Evolutionary conservation across 495 filamentous ascomycete species (phyloP).

Genomic region (Tuber calosporum): DNA sequence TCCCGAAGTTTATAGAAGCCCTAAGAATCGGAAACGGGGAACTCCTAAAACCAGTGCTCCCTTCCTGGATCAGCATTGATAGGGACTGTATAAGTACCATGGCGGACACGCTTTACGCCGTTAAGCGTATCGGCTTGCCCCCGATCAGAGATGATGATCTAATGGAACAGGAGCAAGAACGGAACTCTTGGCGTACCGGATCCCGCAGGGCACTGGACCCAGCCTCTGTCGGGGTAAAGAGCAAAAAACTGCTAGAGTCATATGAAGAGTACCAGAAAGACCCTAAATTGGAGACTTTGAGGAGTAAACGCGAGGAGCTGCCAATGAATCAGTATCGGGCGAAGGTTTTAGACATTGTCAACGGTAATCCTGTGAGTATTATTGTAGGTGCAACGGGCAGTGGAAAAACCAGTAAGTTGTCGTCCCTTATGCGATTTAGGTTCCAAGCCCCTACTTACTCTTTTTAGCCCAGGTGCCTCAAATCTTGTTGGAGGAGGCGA

Average conservation of each 20-base stretch:
- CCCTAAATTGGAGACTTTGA: conserved; percentile 40
- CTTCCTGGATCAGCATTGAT: conserved; percentile 42
- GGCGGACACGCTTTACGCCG: conserved; percentile 44
- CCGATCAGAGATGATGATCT: conserved; percentile 39
- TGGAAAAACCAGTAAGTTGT: conserved; percentile 51
- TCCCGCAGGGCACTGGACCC: conserved; percentile 29
- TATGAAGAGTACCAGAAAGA: conserved; percentile 41
- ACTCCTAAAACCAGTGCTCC: conserved; percentile 42
- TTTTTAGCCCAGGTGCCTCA: conserved; percentile 52
- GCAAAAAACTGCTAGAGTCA: conserved; percentile 34
- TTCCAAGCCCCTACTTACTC: conserved; percentile 14
- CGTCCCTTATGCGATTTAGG: not conserved
- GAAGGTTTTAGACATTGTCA: conserved; percentile 48
- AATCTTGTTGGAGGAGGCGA: conserved; percentile 53
- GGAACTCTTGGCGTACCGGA: conserved; percentile 13
- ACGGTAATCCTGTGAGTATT: conserved; percentile 49
- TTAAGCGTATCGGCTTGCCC: conserved; percentile 45
- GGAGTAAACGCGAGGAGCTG: conserved; percentile 44
- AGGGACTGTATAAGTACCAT: conserved; percentile 45
- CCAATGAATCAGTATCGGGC: conserved; percentile 49
- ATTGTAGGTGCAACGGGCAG: conserved; percentile 54
- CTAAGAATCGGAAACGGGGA: conserved; percentile 45
- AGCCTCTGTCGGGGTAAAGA: conserved; percentile 33
- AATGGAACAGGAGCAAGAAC: conserved; percentile 17
- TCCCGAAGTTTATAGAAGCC: conserved; percentile 44